Percentiles rank a stretch among this genome's conserved stretches.
Conservation (phyloP, 306 rosid species). For the Castanospermum australe region DNA sequence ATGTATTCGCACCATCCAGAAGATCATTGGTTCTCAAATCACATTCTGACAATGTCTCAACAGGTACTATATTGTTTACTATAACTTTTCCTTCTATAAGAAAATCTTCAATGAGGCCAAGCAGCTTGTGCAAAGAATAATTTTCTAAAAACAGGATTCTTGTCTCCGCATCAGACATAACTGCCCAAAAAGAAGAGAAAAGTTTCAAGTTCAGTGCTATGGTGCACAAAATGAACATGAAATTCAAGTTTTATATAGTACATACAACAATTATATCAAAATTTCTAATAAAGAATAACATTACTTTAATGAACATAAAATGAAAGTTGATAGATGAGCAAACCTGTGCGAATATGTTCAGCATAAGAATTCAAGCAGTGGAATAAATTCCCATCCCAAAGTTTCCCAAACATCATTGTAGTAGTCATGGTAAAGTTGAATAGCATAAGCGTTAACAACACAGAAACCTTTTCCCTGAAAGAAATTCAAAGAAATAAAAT, state of each 20-base stretch:
- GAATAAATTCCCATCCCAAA: slow-evolving; percentile 40
- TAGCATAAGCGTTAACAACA: slow-evolving; percentile 62
- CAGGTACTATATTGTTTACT: slow-evolving; percentile 24
- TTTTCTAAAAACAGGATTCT: slow-evolving; percentile 45
- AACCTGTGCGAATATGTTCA: slow-evolving; percentile 58
- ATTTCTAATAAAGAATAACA: background rate
- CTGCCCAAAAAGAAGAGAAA: slow-evolving; percentile 36
- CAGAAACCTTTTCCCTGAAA: slow-evolving; percentile 74
- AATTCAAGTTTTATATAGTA: background rate
- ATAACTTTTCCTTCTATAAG: slow-evolving; percentile 52
- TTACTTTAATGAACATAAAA: background rate
- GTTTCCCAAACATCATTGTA: slow-evolving; percentile 46
- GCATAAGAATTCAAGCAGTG: slow-evolving; percentile 60
- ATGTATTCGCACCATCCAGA: slow-evolving; percentile 34
- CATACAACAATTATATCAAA: slow-evolving; percentile 7
- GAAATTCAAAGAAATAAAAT: slow-evolving; percentile 20
- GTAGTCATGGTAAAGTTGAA: slow-evolving; percentile 53
- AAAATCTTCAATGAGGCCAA: slow-evolving; percentile 67
- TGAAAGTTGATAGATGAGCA: background rate
- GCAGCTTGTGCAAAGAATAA: slow-evolving; percentile 55
- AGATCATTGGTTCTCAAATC: slow-evolving; percentile 33
- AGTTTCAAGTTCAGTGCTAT: background rate
- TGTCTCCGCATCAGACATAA: slow-evolving; percentile 54
- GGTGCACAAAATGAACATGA: background rate
- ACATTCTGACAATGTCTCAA: slow-evolving; percentile 21